Evolutionary conservation across 345 rosid species (phyloP), one percentile per base, ranked within the genome.

Genomic region (Gossypium mustelinum): DNA sequence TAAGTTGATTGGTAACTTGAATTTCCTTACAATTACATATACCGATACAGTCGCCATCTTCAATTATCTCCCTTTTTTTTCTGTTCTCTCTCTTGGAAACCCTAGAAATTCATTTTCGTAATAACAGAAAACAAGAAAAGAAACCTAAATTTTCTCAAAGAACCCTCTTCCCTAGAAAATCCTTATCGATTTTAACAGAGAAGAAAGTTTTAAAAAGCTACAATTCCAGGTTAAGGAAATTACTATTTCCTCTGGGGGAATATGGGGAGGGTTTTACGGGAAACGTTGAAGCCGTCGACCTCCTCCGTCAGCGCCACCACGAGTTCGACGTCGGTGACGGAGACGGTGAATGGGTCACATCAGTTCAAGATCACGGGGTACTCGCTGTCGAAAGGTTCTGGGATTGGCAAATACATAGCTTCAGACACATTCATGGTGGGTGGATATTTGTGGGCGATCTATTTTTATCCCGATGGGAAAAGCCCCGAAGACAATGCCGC

Each of bases 401-500:
- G 95, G 58, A 60, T 84, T 58, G 92, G 91, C 45, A 88, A 88
- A 76, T 90, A 88, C 79, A 74, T 79, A 64, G 86, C 89, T 1
- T 88, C 91, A 7, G 89, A 88, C 4, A 88, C 85, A 24, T 90
- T 90, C 75, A 66, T 81, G 65, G 87, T 90, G 14, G 94, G 94
- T 22, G 92, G 94, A 2, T 90, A 84, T 68, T 81, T 82, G 55
- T 88, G 92, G 94, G 92, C 92, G 51, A 79, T 90, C 77, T 90
- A 88, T 72, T 90, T 90, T 66, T 90, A 90, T 65, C 92, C 94
- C 5, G 94, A 87, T 65, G 94, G 94, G 20, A 90, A 90, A 80
- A 90, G 87, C 86, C 71, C 77, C 25, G 92, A 90, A 77, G 92
- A 90, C 73, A 86, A 88, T 73, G 85, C 87, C 20, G 70, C 85